Base-by-base conservation (phyloP, 1,139 yeast genomes). In the Blastobotrys persicus region DNA sequence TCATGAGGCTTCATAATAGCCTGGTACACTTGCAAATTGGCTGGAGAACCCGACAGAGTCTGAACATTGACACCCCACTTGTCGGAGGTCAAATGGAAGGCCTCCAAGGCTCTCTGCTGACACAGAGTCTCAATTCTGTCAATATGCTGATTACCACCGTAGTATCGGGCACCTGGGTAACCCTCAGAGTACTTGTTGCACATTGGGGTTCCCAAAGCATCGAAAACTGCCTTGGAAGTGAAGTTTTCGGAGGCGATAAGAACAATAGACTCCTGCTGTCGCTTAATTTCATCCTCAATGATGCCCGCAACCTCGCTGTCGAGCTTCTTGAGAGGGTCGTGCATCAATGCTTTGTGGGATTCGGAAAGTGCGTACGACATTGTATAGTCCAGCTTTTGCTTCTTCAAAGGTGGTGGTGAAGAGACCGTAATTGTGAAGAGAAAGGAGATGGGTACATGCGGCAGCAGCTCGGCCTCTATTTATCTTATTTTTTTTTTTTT, bases 131-230 rank as follows among this genome's bases (percentile, higher is more conserved):
- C 98, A 57, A 94, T 91, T 73, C 83, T 80, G 71, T 91, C 98
- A 62, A 91, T 91, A 70, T 83, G 83, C 73, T 91, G 91, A 69
- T 91, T 91, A 68, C 98, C 98, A 68, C 98, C 98, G 65, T 91
- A 91, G 74, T 91, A 91, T 69, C 98, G 83, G 63, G 89, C 96
- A 56, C 96, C 96, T 45, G 98, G 98, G 72, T 91, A 91, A 53
- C 97, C 97, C 74, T 91, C 98, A n/a, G 96, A 88, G 73, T 91
- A 91, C 77, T 91, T 91, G 79, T 91, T 91, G 72, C 88, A 94
- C 96, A 91, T 88, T 71, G 88, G 96, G 16, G 96, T 85, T 52
- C 98, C 97, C 64, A 91, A 79, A 46, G 91, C 79, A 65, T 91
- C 96, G 83, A 91, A 86, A 26, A 91, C 98, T 18, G 97, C 89